Base-by-base conservation (phyloP, 768 basidiomycete species). In the Trametes punicea region DNA sequence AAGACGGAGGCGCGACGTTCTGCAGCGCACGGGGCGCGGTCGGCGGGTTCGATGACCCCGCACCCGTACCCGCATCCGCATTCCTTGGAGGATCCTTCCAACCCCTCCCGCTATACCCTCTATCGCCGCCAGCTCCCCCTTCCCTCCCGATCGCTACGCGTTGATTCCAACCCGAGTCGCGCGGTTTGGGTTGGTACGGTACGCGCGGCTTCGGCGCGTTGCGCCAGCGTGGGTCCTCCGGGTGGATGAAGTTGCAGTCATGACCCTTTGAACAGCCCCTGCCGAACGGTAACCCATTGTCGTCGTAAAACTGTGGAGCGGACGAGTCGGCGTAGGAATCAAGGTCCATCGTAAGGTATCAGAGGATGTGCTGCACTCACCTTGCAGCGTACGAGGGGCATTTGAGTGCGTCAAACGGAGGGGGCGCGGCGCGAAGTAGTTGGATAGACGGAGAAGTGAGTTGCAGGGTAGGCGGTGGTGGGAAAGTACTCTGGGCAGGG, bases 141-240 rank as follows among this genome's bases (percentile, higher is more conserved):
- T 46, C 31, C 1, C 44, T 44, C 11, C 18, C n/a, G 1, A 2
- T 8, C n/a, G n/a, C n/a, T n/a, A n/a, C n/a, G n/a, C 50, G 41
- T 23, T 42, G 41, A 9, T 42, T 42, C 41, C 44, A 29, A 15
- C 44, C 44, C 5, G 39, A 15, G 42, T 45, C 42, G 30, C 44
- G 26, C 29, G 27, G 41, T 25, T 23, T 31, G 21, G 23, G 45
- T 4, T 7, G 10, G 23, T n/a, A 30, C 16, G 44, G 3, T 20
- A 5, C 25, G 16, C 13, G 15, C 25, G 46, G 34, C 6, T 18
- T 18, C 23, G 20, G 45, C 10, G 74, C 74, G n/a, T 46, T 33
- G 47, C 50, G 40, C 74, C 74, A 75, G 15, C 59, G 59, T 2
- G 68, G 67, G 26, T 73, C 67, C 50, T 62, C 61, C 6, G 74